These are phyloP conservation scores for Prunus salicina DNA, from an alignment of 306 rosid species.

Conservation along the genomic window DNA sequence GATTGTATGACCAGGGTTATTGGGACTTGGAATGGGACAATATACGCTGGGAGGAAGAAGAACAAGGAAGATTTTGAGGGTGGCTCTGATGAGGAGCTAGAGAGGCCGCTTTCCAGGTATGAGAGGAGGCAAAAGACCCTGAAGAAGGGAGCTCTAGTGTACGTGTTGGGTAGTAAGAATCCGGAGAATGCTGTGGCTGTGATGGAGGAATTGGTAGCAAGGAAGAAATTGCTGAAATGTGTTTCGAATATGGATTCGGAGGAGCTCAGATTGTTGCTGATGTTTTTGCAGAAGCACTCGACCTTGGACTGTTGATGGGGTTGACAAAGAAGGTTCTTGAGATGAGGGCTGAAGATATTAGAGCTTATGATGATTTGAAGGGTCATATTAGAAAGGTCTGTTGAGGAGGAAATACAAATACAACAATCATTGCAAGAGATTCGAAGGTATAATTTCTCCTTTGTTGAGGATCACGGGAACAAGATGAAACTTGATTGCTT, in stretches of 20 bases:
- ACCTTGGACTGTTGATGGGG: constrained; percentile 57
- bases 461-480: constrained; percentile 72
- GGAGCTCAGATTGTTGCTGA: constrained; percentile 58
- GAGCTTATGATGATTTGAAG: constrained; percentile 45
- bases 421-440: constrained; percentile 75
- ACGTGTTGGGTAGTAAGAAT: constrained; percentile 55
- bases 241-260: constrained; percentile 53
- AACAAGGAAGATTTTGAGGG: constrained; percentile 36
- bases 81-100: constrained; percentile 20
- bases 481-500: constrained; percentile 38
- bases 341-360: constrained; percentile 59
- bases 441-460: constrained; percentile 80
- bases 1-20: constrained; percentile 59
- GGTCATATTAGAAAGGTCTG: constrained; percentile 52
- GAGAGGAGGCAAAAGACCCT: constrained; percentile 17
- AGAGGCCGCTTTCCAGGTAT: background rate
- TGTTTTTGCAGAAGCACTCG: constrained; percentile 60
- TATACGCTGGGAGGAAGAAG: constrained; percentile 75
- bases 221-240: constrained; percentile 69
- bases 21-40: constrained; percentile 77
- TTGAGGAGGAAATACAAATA: constrained; percentile 70
- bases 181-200: constrained; percentile 76
- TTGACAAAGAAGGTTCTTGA: constrained; percentile 75
- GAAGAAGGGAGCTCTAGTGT: constrained; percentile 63
- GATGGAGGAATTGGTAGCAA: constrained; percentile 83